Base-by-base conservation (phyloP, 805 yeast species). In the Kluyveromyces siamensis region DNA sequence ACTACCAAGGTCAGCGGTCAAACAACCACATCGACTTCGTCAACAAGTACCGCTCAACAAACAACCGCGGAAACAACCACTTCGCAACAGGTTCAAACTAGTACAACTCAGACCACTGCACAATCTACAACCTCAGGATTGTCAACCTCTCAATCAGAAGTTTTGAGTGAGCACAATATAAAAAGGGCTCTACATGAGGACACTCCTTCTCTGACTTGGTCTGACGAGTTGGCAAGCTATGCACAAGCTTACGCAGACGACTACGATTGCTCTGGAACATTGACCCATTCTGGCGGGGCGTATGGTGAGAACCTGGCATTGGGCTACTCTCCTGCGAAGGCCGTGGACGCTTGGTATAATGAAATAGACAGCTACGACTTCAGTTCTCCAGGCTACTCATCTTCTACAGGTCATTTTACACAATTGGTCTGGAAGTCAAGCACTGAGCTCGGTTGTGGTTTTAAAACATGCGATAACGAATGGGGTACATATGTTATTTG, bases 251-350 rank as follows among this genome's bases (percentile, higher is more conserved):
- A 76, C 58, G 85, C 87, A 36, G 74, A 70, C 47, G 53, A 67
- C 25, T 81, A 81, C 66, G 71, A 72, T 45, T 83, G 85, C 65
- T 70, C 73, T 51, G 77, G 79, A 40, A 59, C 65, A 39, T 69
- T 87, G 58, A 67, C 71, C 36, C 95, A 86, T 68, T 81, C 90
- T 18, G 77, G 77, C 45, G 87, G 87, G 37, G 75, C 77, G 33
- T 82, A 81, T 69, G 95, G 95, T 60, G 95, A 86, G 68, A 86
- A 86, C 73, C 72, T 86, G 57, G 95, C 90, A 41, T 73, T 80
- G 40, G 95, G 95, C 47, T 83, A 77, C 67, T 55, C 74, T 57
- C 61, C 68, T 51, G 68, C 78, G 10, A 65, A 65, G 38, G 73
- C 84, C 21, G 86, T 84, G 41, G 77, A 76, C 46, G 91, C 87